These are phyloP conservation scores for Cordyceps tenuipes DNA, from an alignment of 2,329 filamentous ascomycete genomes.

Conservation along the genomic window DNA sequence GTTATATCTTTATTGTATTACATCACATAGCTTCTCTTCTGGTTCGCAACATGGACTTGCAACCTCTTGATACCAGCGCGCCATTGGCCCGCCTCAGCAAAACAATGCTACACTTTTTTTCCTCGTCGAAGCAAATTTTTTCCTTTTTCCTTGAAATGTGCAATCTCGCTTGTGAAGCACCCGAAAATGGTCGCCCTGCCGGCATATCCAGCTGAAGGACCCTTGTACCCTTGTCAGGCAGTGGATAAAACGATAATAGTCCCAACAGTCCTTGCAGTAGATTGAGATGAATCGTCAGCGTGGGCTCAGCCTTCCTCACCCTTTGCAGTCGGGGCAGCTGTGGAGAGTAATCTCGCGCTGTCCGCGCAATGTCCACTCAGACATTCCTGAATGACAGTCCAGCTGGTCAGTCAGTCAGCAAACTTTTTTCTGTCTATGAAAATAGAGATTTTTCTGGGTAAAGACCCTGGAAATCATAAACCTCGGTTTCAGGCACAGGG, in stretches of 20 bases:
- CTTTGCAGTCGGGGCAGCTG: neutral
- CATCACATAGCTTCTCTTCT: neutral
- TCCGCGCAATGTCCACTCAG: neutral
- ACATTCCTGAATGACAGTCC: neutral
- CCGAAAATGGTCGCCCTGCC: slow-evolving; percentile 2
- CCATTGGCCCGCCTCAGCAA: slow-evolving; percentile 3
- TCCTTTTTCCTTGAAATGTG: neutral
- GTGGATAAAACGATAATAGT: neutral
- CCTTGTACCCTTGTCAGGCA: neutral
- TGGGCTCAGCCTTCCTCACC: neutral
- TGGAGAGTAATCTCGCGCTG: slow-evolving; percentile 6
- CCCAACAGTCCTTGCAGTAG: neutral
- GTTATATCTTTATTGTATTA: neutral
- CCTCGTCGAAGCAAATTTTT: neutral
- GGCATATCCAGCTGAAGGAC: neutral
- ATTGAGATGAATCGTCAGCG: neutral
- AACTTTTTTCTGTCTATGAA: neutral
- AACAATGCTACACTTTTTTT: slow-evolving; percentile 4
- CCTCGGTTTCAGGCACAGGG: neutral
- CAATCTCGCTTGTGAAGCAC: slow-evolving; percentile 3
- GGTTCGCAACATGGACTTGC: neutral
- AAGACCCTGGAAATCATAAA: neutral
- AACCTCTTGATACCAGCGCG: slow-evolving; percentile 6
- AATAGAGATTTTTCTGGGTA: no score
- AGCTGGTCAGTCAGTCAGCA: neutral